Evolutionary conservation across 345 rosid species (phyloP).

Genomic region (Rhodamnia argentea): DNA sequence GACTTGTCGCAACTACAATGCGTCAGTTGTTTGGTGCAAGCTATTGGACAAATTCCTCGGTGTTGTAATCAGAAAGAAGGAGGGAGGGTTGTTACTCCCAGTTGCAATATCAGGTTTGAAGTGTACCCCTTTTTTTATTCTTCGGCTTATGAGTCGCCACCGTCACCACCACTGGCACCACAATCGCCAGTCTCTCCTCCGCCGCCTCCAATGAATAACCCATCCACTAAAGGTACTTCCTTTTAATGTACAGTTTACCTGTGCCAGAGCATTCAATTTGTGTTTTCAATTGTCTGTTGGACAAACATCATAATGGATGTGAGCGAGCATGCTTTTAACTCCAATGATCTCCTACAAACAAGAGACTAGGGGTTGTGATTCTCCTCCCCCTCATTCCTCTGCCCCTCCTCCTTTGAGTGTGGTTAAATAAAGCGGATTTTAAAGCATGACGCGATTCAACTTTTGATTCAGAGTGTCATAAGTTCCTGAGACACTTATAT

Average conservation of each 20-base stretch:
- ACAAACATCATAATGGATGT: not conserved
- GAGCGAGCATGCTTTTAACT: not conserved
- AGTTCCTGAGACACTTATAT: not conserved
- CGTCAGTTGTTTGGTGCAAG: not conserved
- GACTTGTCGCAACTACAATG: not conserved
- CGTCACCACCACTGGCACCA: not conserved
- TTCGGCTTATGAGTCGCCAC: not conserved
- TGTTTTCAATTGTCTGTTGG: not conserved
- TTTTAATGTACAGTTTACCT: not conserved
- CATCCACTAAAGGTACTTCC: not conserved
- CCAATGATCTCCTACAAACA: not conserved
- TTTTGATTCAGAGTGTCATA: not conserved
- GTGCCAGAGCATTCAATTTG: not conserved
- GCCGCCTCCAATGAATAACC: not conserved
- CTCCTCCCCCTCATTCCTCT: not conserved
- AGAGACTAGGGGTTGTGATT: not conserved
- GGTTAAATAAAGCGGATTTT: not conserved
- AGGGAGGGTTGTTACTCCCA: not conserved
- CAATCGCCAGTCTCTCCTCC: not conserved
- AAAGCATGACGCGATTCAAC: not conserved
- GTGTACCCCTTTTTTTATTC: not conserved
- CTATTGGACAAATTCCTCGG: not conserved
- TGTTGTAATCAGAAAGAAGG: not conserved
- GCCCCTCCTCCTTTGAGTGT: not conserved
- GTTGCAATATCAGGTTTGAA: constrained; percentile 1